Percentiles rank a stretch among this genome's conserved stretches.
Evolutionary conservation across 2,329 filamentous ascomycete genomes (phyloP).

Genomic region (Ceratocystis variospora): DNA sequence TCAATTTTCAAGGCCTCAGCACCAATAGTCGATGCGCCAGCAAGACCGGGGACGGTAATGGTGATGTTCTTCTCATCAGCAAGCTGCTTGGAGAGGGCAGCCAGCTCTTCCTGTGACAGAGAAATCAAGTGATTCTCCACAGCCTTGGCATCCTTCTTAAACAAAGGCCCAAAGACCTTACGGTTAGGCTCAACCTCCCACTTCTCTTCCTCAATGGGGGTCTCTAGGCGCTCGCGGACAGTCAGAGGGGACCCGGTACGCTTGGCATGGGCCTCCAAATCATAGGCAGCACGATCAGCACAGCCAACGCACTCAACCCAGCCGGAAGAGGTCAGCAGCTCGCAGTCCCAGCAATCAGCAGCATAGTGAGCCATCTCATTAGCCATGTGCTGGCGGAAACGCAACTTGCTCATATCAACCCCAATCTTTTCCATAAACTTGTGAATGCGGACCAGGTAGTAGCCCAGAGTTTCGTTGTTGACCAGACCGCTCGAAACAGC

Average conservation of each 20-base stretch:
- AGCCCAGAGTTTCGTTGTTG: conserved; percentile 95
- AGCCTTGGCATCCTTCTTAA: conserved; percentile 85
- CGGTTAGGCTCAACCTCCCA: conserved; percentile 80
- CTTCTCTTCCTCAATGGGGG: conserved; percentile 69
- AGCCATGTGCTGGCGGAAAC: conserved; percentile 92
- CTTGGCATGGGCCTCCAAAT: conserved; percentile 82
- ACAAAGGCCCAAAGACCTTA: conserved; percentile 89
- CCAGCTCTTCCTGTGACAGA: conserved; percentile 66
- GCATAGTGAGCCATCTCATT: conserved; percentile 78
- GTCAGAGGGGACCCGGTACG: conserved; percentile 78
- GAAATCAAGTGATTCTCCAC: conserved; percentile 67
- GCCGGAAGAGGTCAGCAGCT: conserved; percentile 78
- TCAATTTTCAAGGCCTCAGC: conserved; percentile 73
- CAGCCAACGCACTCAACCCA: conserved; percentile 99
- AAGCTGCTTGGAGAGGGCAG: conserved; percentile 63
- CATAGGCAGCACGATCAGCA: conserved; percentile 89
- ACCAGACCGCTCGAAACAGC: conserved; percentile 72
- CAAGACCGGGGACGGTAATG: conserved; percentile 55
- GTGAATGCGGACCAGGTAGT: conserved; percentile 90
- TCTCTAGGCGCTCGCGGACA: conserved; percentile 66
- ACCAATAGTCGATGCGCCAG: conserved; percentile 58
- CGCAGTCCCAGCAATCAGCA: conserved; percentile 94
- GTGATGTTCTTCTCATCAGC: conserved; percentile 59
- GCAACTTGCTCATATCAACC: conserved; percentile 72
- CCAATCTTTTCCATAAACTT: conserved; percentile 82